Evolutionary conservation across 1,284 basidiomycete genomes (phyloP).

Genomic region (Cutaneotrichosporon dermatis): DNA sequence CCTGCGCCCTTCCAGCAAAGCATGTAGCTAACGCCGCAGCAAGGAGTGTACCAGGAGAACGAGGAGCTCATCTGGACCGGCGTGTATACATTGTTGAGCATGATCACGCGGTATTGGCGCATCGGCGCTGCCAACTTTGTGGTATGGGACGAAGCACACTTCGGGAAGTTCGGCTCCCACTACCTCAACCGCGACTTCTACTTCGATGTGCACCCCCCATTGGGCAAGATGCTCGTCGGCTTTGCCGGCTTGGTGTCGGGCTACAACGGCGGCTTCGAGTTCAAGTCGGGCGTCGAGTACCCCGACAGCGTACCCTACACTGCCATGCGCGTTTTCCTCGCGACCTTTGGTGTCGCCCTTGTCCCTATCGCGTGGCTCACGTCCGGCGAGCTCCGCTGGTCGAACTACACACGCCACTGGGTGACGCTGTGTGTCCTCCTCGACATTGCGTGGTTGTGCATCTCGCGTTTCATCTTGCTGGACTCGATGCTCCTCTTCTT

Average conservation of each 20-base stretch:
- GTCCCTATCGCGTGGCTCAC: conserved; percentile 97
- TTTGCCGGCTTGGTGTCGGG: conserved; percentile 85
- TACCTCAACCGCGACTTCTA: conserved; percentile 62
- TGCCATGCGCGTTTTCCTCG: conserved; percentile 91
- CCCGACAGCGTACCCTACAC: conserved; percentile 83
- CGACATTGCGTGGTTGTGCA: conserved; percentile 92
- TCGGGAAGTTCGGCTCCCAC: conserved; percentile 94
- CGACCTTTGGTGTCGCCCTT: conserved; percentile 88
- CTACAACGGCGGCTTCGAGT: conserved; percentile 88
- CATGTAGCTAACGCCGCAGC: conserved; percentile 47
- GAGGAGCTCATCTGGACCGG: conserved; percentile 74
- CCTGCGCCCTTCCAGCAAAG: not conserved
- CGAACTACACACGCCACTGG: conserved; percentile 79
- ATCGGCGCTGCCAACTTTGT: conserved; percentile 85
- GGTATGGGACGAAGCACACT: conserved; percentile 99
- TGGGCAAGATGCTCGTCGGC: conserved; percentile 98
- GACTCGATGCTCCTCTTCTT: conserved; percentile 98
- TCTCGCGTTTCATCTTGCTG: conserved; percentile 93
- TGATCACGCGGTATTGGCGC: conserved; percentile 89
- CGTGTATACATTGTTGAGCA: conserved; percentile 85
- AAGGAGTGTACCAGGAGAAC: conserved; percentile 75
- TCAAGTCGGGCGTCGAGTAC: conserved; percentile 86
- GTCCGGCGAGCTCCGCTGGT: conserved; percentile 90
- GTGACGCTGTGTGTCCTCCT: conserved; percentile 90
- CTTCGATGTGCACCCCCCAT: conserved; percentile 81